Conservation (phyloP, 1,284 basidiomycete genomes). For the Rhodotorula sp. region DNA sequence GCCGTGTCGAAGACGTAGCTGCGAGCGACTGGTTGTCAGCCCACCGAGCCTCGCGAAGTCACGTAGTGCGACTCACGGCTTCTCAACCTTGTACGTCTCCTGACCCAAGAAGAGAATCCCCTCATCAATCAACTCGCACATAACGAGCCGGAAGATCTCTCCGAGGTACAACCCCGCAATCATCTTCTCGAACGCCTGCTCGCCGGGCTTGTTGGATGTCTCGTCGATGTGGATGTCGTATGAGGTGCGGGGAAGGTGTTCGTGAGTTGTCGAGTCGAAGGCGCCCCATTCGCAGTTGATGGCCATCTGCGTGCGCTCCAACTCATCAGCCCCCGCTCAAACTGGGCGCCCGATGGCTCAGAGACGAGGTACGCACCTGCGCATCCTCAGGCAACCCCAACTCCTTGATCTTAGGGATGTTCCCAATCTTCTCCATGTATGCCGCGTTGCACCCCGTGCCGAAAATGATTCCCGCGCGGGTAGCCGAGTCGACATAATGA, state of each 20-base stretch:
- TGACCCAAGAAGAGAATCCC: constrained; percentile 96
- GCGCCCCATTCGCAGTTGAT: constrained; percentile 99
- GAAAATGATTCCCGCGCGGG: constrained; percentile 88
- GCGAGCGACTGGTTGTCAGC: not conserved
- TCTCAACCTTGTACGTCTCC: constrained; percentile 54
- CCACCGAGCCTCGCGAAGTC: not conserved
- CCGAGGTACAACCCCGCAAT: constrained; percentile 97
- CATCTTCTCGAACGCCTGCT: constrained; percentile 96
- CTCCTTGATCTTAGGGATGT: constrained; percentile 68
- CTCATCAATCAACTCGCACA: constrained; percentile 94
- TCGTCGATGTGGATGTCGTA: constrained; percentile 93
- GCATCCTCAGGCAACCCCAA: constrained; percentile 64
- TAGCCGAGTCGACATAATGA: constrained; percentile 86
- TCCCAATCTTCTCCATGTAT: constrained; percentile 71
- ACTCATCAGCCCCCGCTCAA: not conserved
- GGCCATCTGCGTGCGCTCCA: constrained; percentile 64
- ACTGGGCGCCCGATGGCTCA: too few relatives aligned
- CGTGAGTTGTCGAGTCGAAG: constrained; percentile 93
- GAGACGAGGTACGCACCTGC: not conserved
- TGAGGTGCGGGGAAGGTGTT: constrained; percentile 81
- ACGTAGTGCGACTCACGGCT: constrained; percentile 34
- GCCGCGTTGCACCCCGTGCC: constrained; percentile 98
- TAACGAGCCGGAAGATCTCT: constrained; percentile 88
- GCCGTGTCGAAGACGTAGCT: constrained; percentile 77
- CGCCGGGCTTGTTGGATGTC: constrained; percentile 90